These are phyloP conservation scores for Suillus cothurnatus DNA, from an alignment of 768 basidiomycete genomes.

Conservation along the genomic window DNA sequence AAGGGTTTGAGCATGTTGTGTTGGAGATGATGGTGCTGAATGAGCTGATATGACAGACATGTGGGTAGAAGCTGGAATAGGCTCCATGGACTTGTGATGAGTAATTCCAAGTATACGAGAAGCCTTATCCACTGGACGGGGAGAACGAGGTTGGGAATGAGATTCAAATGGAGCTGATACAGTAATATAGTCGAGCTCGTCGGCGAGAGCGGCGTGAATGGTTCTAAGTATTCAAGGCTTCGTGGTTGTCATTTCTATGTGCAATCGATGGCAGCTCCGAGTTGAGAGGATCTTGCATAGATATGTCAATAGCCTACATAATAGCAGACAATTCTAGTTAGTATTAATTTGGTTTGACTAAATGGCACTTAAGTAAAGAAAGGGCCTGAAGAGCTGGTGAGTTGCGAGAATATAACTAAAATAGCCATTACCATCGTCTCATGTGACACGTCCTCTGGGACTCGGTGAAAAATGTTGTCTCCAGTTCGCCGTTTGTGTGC, in stretches of 20 bases:
- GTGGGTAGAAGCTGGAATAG: slow-evolving; percentile 75
- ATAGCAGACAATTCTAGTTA: too few relatives aligned
- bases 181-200: slow-evolving; percentile 78
- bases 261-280: too few relatives aligned
- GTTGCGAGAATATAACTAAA: background rate
- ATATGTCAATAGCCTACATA: too few relatives aligned
- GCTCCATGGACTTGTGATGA: slow-evolving; percentile 81
- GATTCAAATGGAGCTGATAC: slow-evolving; percentile 33
- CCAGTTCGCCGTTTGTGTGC: slow-evolving; percentile 24
- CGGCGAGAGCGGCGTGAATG: slow-evolving; percentile 51
- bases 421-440: background rate
- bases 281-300: too few relatives aligned
- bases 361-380: background rate
- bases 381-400: background rate
- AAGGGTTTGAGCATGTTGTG: slow-evolving; percentile 68
- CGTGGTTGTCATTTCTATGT: too few relatives aligned
- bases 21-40: slow-evolving; percentile 42
- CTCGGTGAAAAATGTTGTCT: slow-evolving; percentile 31
- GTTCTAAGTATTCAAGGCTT: too few relatives aligned
- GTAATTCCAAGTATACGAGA: slow-evolving; percentile 75
- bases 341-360: too few relatives aligned
- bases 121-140: slow-evolving; percentile 66
- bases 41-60: slow-evolving; percentile 78
- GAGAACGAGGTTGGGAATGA: slow-evolving; percentile 36
- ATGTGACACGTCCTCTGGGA: slow-evolving; percentile 19